Conservation (phyloP, 352 stramenopile species). For the Phytopythium boreale region DNA sequence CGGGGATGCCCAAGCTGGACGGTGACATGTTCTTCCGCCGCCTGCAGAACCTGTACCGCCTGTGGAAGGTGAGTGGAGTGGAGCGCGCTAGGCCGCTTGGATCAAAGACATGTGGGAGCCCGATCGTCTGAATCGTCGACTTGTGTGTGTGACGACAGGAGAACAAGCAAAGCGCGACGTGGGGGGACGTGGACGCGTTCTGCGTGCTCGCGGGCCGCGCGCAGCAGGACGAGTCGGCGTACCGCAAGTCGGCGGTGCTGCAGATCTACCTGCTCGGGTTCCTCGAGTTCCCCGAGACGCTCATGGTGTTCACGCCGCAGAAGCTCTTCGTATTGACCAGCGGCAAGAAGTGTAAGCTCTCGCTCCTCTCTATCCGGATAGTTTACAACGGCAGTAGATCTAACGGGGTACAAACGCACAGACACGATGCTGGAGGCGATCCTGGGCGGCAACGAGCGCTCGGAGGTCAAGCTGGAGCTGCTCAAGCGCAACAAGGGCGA, state of each 20-base stretch:
- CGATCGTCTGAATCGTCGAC: too few relatives aligned
- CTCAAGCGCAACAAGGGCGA: slow-evolving; percentile 86
- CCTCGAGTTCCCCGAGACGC: slow-evolving; percentile 90
- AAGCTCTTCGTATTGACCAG: slow-evolving; percentile 86
- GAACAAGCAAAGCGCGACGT: slow-evolving; percentile 39
- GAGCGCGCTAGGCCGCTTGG: not conserved
- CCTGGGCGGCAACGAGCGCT: slow-evolving; percentile 51
- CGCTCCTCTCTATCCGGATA: not conserved
- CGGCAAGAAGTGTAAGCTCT: slow-evolving; percentile 78
- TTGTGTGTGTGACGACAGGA: slow-evolving; percentile 14
- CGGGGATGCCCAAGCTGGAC: slow-evolving; percentile 41
- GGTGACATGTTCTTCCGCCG: slow-evolving; percentile 77
- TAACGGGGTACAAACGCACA: slow-evolving; percentile 11
- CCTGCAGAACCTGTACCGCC: slow-evolving; percentile 67
- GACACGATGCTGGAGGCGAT: slow-evolving; percentile 81
- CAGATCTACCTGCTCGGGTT: slow-evolving; percentile 91
- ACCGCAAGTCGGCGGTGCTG: slow-evolving; percentile 86
- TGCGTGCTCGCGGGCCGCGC: slow-evolving; percentile 79
- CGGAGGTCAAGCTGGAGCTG: slow-evolving; percentile 74
- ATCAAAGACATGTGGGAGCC: too few relatives aligned
- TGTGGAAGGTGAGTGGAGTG: slow-evolving; percentile 44
- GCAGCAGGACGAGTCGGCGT: slow-evolving; percentile 83
- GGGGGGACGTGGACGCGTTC: slow-evolving; percentile 70
- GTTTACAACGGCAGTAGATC: not conserved
- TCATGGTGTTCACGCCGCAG: slow-evolving; percentile 87